These are phyloP conservation scores for Triticum aestivum DNA, from an alignment of 176 grass and related monocot species.

Conservation along the genomic window DNA sequence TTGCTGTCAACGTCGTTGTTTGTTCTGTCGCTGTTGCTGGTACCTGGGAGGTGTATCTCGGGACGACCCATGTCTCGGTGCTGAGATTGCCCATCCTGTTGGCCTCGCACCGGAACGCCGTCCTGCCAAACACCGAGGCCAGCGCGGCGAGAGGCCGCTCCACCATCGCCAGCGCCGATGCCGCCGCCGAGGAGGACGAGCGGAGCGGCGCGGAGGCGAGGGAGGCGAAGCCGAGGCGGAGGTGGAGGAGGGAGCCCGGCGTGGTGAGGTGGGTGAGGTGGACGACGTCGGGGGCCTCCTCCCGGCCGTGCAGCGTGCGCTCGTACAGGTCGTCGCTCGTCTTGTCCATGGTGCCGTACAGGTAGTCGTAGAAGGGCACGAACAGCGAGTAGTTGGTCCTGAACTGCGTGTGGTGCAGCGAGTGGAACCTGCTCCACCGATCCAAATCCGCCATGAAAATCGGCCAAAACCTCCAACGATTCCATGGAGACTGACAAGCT, in stretches of 20 bases:
- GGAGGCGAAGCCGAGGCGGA: constrained; percentile 48
- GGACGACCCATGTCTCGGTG: constrained; percentile 57
- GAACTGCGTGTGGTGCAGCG: constrained; percentile 76
- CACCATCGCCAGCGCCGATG: not conserved
- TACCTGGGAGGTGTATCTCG: constrained; percentile 56
- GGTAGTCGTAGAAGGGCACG: constrained; percentile 72
- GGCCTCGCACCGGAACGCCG: constrained; percentile 37
- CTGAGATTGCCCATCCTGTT: constrained; percentile 42
- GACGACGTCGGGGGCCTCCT: constrained; percentile 46
- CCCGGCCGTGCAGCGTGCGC: constrained; percentile 24
- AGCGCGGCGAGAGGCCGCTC: constrained; percentile 8
- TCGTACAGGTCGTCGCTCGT: constrained; percentile 63
- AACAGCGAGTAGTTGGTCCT: constrained; percentile 79
- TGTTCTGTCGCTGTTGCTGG: not conserved
- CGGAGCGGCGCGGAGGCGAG: constrained; percentile 41
- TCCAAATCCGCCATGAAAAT: not conserved
- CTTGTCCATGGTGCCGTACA: constrained; percentile 61
- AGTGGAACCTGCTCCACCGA: constrained; percentile 48
- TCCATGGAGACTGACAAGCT: not conserved
- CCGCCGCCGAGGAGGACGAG: not conserved
- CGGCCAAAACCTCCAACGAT: too few relatives aligned
- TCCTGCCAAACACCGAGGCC: not conserved
- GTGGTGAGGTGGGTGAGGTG: constrained; percentile 75
- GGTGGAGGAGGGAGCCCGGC: constrained; percentile 43
- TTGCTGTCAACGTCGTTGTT: not conserved